A percentile compares a stretch with the other conserved stretches of the same genome.
These are phyloP conservation scores for Phaeotremella skinneri DNA, from an alignment of 768 basidiomycete genomes.

Conservation along the genomic window DNA sequence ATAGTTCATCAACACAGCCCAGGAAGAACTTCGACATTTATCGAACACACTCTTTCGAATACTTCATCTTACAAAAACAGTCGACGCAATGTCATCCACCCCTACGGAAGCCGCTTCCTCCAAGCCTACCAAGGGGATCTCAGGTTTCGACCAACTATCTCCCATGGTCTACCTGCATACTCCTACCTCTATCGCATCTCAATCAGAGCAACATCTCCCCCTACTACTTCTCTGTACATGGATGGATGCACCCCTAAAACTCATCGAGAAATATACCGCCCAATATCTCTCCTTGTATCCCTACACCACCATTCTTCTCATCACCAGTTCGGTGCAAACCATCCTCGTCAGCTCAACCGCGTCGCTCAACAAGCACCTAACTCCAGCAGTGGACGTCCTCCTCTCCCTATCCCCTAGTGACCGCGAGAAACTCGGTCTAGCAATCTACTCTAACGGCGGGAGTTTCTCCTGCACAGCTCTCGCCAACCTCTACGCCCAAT, in stretches of 20 bases:
- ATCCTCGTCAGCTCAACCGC: background rate
- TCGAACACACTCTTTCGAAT: too few relatives aligned
- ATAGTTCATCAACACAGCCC: too few relatives aligned
- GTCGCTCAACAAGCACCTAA: background rate
- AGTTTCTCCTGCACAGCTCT: background rate
- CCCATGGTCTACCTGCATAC: background rate
- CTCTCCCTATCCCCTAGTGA: background rate
- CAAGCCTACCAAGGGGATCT: background rate
- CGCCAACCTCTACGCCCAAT: background rate
- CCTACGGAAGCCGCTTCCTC: too few relatives aligned
- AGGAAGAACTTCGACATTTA: too few relatives aligned
- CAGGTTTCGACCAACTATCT: background rate
- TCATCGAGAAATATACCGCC: slow-evolving; percentile 2
- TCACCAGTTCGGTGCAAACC: background rate
- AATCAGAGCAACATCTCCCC: too few relatives aligned
- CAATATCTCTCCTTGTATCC: background rate
- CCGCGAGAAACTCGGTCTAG: background rate
- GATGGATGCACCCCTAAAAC: slow-evolving; percentile 2
- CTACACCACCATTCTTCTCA: background rate
- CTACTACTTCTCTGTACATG: background rate
- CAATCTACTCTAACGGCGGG: background rate
- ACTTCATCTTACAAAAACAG: too few relatives aligned
- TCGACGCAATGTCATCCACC: background rate
- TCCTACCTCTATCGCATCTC: too few relatives aligned
- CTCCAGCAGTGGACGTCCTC: background rate